Evolutionary conservation across 495 filamentous ascomycete genomes (phyloP).

Genomic region (Elaphomyces granulatus): DNA sequence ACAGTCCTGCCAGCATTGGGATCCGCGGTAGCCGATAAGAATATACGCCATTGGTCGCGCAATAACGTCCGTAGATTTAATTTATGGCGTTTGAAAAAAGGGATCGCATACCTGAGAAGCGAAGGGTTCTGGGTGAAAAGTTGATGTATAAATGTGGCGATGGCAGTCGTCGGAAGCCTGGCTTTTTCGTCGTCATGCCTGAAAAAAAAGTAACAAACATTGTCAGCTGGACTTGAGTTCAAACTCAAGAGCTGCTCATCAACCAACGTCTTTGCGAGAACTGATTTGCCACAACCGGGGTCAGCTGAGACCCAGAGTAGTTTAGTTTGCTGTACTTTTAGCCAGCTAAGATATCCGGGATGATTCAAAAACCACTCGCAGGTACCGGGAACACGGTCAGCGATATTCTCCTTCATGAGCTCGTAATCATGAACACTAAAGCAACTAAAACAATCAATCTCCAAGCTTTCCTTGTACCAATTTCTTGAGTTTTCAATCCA

Average conservation of each 20-base stretch:
- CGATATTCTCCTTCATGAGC: conserved; percentile 27
- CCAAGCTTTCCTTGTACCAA: conserved; percentile 2
- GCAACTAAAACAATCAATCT: conserved; percentile 2
- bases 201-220: conserved; percentile 43
- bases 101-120: conserved; percentile 16
- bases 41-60: conserved; percentile 26
- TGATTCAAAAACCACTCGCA: conserved; percentile 22
- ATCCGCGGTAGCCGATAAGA: conserved; percentile 18
- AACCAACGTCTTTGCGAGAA: conserved; percentile 30
- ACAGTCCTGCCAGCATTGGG: conserved; percentile 27
- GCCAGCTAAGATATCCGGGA: conserved; percentile 8
- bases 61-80: conserved; percentile 20
- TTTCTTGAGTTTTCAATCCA: no score
- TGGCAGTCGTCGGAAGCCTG: conserved; percentile 21
- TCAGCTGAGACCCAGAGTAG: conserved; percentile 39
- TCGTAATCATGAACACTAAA: conserved; percentile 15
- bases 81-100: conserved; percentile 10
- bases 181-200: conserved; percentile 37
- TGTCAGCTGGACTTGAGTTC: neutral
- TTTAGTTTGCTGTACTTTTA: conserved; percentile 3
- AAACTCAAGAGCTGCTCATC: conserved; percentile 14
- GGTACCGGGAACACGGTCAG: conserved; percentile 16
- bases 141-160: conserved; percentile 35
- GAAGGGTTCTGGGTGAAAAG: conserved; percentile 22
- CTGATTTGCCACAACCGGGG: conserved; percentile 43